Percentiles rank a stretch among this genome's conserved stretches.
Conservation (phyloP, 177 flowering plant genomes). For the Tripterygium wilfordii region DNA sequence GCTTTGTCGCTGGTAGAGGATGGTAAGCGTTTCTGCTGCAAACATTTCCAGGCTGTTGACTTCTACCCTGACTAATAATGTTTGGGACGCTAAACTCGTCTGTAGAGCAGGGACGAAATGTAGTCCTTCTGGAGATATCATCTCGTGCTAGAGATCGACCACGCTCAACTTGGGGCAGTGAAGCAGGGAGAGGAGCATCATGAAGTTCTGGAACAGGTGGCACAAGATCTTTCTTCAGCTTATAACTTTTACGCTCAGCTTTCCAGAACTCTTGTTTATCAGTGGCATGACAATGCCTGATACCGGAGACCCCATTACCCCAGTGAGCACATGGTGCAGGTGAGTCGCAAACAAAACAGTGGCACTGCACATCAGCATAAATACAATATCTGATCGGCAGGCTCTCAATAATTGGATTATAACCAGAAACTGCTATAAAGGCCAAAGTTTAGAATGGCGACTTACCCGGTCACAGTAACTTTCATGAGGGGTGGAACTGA, state of each 20-base stretch:
- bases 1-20: slow-evolving; percentile 15
- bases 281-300: slow-evolving; percentile 80
- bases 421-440: background rate
- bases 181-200: slow-evolving; percentile 10
- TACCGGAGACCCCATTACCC: slow-evolving; percentile 43
- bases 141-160: slow-evolving; percentile 6
- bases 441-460: background rate
- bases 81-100: slow-evolving; percentile 18
- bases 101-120: slow-evolving; percentile 27
- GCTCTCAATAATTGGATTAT: background rate
- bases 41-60: slow-evolving; percentile 9
- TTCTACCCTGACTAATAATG: slow-evolving; percentile 22
- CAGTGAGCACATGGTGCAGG: slow-evolving; percentile 74
- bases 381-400: background rate
- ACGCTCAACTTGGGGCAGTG: slow-evolving; percentile 10
- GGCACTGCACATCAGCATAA: slow-evolving; percentile 61
- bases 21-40: slow-evolving; percentile 19
- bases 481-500: slow-evolving; percentile 55
- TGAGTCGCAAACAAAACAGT: slow-evolving; percentile 86
- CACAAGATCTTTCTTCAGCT: slow-evolving; percentile 17
- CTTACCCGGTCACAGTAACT: slow-evolving; percentile 60
- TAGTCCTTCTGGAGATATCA: slow-evolving; percentile 18
- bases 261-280: slow-evolving; percentile 68
- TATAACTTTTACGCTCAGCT: slow-evolving; percentile 32
- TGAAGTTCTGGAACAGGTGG: slow-evolving; percentile 10